Base-by-base conservation (phyloP, 495 filamentous ascomycete genomes). In the Xylaria grammica region DNA sequence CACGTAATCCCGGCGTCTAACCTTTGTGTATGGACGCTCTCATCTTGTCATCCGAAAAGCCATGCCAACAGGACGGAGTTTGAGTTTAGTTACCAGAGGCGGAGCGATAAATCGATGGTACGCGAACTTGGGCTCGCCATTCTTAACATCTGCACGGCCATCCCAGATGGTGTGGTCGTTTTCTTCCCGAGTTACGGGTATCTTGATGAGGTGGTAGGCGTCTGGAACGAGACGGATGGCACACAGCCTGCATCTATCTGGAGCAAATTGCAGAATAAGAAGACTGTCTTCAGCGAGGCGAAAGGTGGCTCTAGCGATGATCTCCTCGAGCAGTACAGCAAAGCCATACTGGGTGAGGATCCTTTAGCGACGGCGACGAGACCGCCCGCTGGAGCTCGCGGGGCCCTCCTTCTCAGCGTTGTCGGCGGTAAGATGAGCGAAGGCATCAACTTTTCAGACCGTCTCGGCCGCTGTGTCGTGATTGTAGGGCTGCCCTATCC, bases 181-280 rank as follows among this genome's bases (percentile, higher is more conserved):
- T 99, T 99, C 75, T 97, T 99, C 68, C 93, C 96, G 20, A 95
- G 91, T 72, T 97, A 98, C 77, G 85, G 90, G 26, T 97, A 97
- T 74, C 83, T 99, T 4, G 87, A 91, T 55, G 84, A 87, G 38
- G 90, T 96, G 36, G 73, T 92, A 36, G 70, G 67, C 26, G 76
- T 82, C 4, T 97, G 94, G 94, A 85, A 87, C 65, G 67, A 70
- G 32, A 20, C 63, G 20, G 63, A 63, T n/a, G 36, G 56, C 19
- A 36, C 55, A 11, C 62, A 73, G 49, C 46, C 74, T 26, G 72
- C 78, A 44, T 69, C 75, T 1, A 67, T 88, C 46, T 88, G 85
- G 85, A 78, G 82, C 29, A 76, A 81, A 13, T 75, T 92, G 13
- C 77, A 79, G 55, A 67, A 75, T 20, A 86, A 86, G 60, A 94